Evolutionary conservation across 768 basidiomycete species (phyloP).

Genomic region (Suillus fuscotomentosus): DNA sequence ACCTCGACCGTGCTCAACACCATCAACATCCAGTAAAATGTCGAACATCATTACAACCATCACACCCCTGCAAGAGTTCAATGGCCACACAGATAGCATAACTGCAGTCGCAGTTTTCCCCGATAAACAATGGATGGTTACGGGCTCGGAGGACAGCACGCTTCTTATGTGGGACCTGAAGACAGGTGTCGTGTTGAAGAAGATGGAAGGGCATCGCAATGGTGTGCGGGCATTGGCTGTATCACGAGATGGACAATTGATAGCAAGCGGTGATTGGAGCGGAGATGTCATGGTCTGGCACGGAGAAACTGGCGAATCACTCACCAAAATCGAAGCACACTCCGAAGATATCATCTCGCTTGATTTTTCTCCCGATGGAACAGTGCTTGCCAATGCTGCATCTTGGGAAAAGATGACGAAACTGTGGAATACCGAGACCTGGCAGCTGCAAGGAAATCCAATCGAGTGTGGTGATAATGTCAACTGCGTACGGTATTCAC

Average conservation of each 20-base stretch:
- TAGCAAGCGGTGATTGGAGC: background rate
- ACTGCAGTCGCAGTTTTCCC: background rate
- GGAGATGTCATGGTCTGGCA: background rate
- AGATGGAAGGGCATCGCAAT: background rate
- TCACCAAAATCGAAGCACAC: background rate
- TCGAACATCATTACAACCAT: background rate
- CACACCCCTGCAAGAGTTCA: too few relatives aligned
- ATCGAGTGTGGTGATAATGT: background rate
- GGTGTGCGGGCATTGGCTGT: background rate
- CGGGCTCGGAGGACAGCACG: background rate
- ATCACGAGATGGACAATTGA: background rate
- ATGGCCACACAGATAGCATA: too few relatives aligned
- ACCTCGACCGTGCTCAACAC: background rate
- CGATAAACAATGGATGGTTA: background rate
- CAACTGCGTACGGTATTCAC: background rate
- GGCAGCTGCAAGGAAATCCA: background rate
- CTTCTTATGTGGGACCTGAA: background rate
- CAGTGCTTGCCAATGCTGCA: background rate
- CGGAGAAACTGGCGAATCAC: background rate
- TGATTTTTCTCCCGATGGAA: background rate
- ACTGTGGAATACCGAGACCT: background rate
- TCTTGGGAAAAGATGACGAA: background rate
- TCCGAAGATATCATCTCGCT: background rate
- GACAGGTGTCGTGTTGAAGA: background rate
- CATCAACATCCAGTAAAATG: background rate